Evolutionary conservation across 495 filamentous ascomycete genomes (phyloP), one percentile per base, ranked within the genome.

Genomic region (Penicillium herquei): DNA sequence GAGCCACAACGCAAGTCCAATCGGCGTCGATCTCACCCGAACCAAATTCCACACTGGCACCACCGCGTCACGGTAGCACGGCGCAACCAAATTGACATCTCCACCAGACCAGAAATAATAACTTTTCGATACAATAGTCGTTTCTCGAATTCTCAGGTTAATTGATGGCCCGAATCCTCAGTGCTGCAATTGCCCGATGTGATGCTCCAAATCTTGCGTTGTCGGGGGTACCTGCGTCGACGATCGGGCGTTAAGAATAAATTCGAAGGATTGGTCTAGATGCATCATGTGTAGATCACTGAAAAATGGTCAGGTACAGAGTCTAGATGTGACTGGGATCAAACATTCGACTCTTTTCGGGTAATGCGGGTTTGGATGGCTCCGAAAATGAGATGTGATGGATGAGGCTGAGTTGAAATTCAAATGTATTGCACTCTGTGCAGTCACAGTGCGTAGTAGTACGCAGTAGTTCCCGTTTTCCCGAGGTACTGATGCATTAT

Each of bases 111-210:
- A 37, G 12, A 13, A 37, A 26, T 31, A 46, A 14, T 37, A 13
- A 37, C 8, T 46, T 46, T 32, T 46, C 43, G 43, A 46, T 46
- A 46, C 43, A 46, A 46, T 46, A 46, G 43, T 46, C 26, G 43
- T 46, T 46, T 46, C 13, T 12, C 10, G 11, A 41, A 26, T 26
- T 26, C 21, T 26, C 21, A 26, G 21, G n/a, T n/a, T 14, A 7
- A n/a, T 14, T 14, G 21, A 31, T 26, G 31, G 7, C 41, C 41
- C 17, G 10, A 21, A 37, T 37, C 34, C 8, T 37, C n/a, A n/a
- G n/a, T n/a, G n/a, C 18, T 46, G 43, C 21, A 32, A 46, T 4
- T 13, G 11, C 11, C 43, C 43, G 43, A 46, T 46, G 6, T 13
- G 21, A 26, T 26, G 2, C 21, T 26, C 21, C 21, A 26, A 26